Percentiles rank a stretch among this genome's conserved stretches.
phyloP scores from a whole-genome alignment of 2,329 filamentous ascomycete species.

The Coniochaeta hoffmannii region DNA sequence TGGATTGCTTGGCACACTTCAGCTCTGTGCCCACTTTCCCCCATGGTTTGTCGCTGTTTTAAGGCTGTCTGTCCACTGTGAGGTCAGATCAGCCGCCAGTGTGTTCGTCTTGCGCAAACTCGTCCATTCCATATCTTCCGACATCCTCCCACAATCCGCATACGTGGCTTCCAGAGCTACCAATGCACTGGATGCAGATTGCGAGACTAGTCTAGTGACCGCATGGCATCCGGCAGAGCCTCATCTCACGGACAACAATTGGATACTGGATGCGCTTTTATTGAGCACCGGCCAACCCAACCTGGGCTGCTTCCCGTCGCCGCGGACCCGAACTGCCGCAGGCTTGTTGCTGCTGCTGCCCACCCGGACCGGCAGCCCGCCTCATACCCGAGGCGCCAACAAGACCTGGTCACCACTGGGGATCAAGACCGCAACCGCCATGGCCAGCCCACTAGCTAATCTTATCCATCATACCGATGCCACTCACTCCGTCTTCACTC shows the following conservation, averaged over 20 bases:
- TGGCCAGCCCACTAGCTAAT: conserved; percentile 15
- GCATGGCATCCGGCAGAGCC: not conserved
- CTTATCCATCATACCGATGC: conserved; percentile 13
- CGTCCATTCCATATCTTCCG: not conserved
- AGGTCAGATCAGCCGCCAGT: not conserved
- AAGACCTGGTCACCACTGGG: not conserved
- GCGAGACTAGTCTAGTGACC: not conserved
- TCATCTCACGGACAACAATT: not conserved
- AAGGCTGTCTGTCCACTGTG: too few species aligned
- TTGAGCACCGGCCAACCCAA: not conserved
- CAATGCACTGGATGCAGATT: not conserved
- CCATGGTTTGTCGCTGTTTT: not conserved
- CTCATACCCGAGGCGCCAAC: not conserved
- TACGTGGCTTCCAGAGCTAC: not conserved
- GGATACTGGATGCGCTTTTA: not conserved
- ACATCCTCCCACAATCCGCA: not conserved
- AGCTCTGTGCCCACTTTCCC: not conserved
- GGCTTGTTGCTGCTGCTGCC: not conserved
- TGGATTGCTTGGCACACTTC: not conserved
- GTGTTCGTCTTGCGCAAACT: not conserved
- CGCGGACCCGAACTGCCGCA: not conserved
- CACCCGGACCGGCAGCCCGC: not conserved
- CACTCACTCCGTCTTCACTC: conserved; percentile 2
- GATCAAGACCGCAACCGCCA: conserved; percentile 1
- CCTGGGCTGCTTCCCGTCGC: not conserved